Evolutionary conservation across 192 early-diverging fungal species (phyloP).

Genomic region (Gaertneriomyces sp.): DNA sequence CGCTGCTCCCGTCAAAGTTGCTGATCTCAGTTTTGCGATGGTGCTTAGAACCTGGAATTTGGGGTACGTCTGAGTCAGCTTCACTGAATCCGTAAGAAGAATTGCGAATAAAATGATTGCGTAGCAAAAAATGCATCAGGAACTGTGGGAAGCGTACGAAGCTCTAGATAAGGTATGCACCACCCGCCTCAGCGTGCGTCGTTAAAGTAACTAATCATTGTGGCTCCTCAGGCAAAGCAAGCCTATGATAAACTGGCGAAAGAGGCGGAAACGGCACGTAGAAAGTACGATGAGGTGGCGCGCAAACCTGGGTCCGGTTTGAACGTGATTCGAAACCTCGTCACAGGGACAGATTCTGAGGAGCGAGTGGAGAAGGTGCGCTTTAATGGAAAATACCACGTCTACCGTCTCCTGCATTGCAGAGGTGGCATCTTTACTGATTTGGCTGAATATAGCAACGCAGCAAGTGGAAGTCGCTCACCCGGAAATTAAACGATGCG

Average conservation of each 20-base stretch:
- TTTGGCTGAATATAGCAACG: constrained; percentile 2
- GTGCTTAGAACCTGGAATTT: constrained; percentile 27
- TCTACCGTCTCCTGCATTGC: not conserved
- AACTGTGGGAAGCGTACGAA: constrained; percentile 42
- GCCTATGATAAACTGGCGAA: constrained; percentile 47
- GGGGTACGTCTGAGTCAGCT: constrained; percentile 7
- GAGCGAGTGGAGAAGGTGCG: constrained; percentile 41
- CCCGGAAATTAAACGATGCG: constrained; percentile 31
- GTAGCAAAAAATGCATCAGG: constrained; percentile 39
- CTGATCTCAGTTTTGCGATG: not conserved
- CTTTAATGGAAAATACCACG: not conserved
- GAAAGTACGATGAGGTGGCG: constrained; percentile 45
- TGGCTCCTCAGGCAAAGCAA: constrained; percentile 20
- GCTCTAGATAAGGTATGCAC: constrained; percentile 42
- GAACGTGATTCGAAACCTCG: constrained; percentile 39
- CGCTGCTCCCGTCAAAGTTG: not conserved
- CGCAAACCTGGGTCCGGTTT: constrained; percentile 46
- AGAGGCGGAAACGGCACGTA: constrained; percentile 37
- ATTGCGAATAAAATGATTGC: not conserved
- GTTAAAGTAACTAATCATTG: not conserved
- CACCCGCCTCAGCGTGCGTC: not conserved
- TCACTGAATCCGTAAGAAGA: not conserved
- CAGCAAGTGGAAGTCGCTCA: constrained; percentile 37
- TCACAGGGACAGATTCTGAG: constrained; percentile 42
- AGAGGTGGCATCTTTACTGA: not conserved